Conservation (phyloP, 139 green algal species). For the Auxenochlorella protothecoides region DNA sequence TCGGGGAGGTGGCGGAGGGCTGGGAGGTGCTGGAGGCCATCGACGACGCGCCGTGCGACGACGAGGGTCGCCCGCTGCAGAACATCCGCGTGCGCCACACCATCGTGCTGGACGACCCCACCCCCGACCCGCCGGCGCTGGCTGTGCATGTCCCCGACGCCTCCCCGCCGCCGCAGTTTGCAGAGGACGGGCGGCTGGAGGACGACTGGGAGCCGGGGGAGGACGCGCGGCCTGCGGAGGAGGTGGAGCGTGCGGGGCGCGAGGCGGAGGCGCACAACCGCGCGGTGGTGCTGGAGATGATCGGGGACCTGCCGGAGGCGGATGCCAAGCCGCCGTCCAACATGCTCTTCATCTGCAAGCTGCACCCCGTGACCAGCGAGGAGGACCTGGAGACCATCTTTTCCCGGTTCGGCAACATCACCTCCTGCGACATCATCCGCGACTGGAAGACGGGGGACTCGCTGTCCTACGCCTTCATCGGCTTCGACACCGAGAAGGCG, state of each 20-base stretch:
- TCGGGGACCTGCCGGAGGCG: constrained; percentile 82
- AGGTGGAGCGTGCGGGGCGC: constrained; percentile 66
- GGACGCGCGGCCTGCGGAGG: constrained; percentile 56
- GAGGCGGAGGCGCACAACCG: constrained; percentile 72
- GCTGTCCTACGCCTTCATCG: constrained; percentile 91
- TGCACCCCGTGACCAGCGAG: constrained; percentile 87
- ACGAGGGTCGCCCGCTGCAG: constrained; percentile 66
- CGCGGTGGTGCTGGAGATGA: constrained; percentile 97
- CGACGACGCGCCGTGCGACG: constrained; percentile 83
- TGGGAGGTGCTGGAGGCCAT: constrained; percentile 82
- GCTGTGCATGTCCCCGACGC: constrained; percentile 67
- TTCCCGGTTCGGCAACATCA: constrained; percentile 85
- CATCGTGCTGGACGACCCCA: constrained; percentile 93
- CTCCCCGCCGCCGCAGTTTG: constrained; percentile 58
- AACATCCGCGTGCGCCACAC: constrained; percentile 95
- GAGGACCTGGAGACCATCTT: constrained; percentile 99
- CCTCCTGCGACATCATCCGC: constrained; percentile 85
- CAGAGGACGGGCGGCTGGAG: constrained; percentile 74
- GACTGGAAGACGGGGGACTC: constrained; percentile 93
- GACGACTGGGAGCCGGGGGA: constrained; percentile 85
- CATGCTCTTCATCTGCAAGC: constrained; percentile 98
- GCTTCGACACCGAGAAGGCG: constrained; percentile 68
- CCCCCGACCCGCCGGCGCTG: constrained; percentile 73
- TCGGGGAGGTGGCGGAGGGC: constrained; percentile 81
- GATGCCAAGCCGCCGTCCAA: constrained; percentile 86